Percentiles rank a stretch among this genome's conserved stretches.
These are phyloP conservation scores for Cyberlindnera japonica DNA, from an alignment of 805 yeast genomes.

Conservation along the genomic window DNA sequence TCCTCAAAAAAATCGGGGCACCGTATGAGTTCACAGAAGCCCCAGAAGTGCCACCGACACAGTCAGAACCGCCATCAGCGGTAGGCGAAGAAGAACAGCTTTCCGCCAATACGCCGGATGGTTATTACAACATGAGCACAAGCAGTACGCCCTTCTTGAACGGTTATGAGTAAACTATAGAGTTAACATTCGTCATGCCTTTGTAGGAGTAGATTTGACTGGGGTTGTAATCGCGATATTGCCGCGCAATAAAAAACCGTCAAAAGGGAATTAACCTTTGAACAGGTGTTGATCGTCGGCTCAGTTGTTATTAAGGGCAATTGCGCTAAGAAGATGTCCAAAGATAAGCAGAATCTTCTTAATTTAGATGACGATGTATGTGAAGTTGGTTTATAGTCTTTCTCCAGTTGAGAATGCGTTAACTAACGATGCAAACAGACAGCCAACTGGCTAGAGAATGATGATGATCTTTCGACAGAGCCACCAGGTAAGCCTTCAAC, in stretches of 20 bases:
- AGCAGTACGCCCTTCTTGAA: constrained; percentile 20
- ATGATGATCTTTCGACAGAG: constrained; percentile 18
- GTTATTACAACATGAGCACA: constrained; percentile 18
- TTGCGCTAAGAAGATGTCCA: constrained; percentile 2
- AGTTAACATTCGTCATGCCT: not conserved
- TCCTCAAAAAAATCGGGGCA: constrained; percentile 13
- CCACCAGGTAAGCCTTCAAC: constrained; percentile 5
- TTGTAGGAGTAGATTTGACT: not conserved
- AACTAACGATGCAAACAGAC: constrained; percentile 2
- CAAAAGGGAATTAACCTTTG: not conserved
- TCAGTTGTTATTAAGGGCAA: no score
- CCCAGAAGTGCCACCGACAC: not conserved
- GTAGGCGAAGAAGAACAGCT: not conserved
- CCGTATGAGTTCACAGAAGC: constrained; percentile 6
- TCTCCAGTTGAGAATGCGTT: not conserved
- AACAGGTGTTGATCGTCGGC: no score
- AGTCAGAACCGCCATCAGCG: not conserved
- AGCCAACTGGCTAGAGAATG: constrained; percentile 25
- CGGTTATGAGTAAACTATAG: constrained; percentile 5
- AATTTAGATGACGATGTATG: constrained; percentile 9
- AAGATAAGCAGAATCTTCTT: constrained; percentile 6
- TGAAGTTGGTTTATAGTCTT: not conserved
- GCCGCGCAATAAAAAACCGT: not conserved
- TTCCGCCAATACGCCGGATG: constrained; percentile 5
- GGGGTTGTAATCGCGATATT: constrained; percentile 1